A percentile compares a stretch with the other conserved stretches of the same genome.
Conservation (phyloP, 257 asterid species). For the Solanum pennellii region DNA sequence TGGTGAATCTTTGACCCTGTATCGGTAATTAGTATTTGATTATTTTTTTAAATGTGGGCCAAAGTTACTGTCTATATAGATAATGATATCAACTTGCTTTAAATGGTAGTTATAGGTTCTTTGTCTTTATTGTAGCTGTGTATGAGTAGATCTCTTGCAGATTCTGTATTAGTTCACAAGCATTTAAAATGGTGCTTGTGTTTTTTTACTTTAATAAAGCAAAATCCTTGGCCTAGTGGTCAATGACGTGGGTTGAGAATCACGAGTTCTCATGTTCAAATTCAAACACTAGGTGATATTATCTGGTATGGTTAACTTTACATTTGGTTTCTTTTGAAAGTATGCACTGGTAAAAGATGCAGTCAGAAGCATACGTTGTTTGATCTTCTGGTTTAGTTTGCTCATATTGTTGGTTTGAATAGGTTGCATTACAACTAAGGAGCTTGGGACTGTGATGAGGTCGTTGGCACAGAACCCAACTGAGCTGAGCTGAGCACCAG, state of each 20-base stretch:
- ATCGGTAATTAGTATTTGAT: not conserved
- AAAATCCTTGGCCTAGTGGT: not conserved
- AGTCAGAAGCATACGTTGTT: not conserved
- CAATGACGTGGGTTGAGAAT: not conserved
- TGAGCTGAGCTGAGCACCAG: constrained; percentile 64
- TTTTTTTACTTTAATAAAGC: not conserved
- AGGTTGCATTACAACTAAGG: constrained; percentile 69
- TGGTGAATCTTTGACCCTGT: not conserved
- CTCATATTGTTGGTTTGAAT: not conserved
- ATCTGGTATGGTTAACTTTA: not conserved
- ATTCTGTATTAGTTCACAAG: not conserved
- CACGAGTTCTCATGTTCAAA: not conserved
- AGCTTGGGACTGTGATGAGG: constrained; percentile 63
- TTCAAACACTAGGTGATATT: not conserved
- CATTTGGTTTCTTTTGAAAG: not conserved
- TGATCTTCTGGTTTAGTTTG: not conserved
- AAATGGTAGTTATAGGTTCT: too few species aligned
- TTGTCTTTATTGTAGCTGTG: not conserved
- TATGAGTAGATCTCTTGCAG: not conserved
- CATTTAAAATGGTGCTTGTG: not conserved
- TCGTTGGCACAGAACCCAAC: constrained; percentile 57
- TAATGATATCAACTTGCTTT: not conserved
- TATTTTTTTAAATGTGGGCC: not conserved
- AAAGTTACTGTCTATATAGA: not conserved
- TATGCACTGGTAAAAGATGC: not conserved